phyloP scores from a whole-genome alignment of 331 rosid species.

The Saraca asoca region DNA sequence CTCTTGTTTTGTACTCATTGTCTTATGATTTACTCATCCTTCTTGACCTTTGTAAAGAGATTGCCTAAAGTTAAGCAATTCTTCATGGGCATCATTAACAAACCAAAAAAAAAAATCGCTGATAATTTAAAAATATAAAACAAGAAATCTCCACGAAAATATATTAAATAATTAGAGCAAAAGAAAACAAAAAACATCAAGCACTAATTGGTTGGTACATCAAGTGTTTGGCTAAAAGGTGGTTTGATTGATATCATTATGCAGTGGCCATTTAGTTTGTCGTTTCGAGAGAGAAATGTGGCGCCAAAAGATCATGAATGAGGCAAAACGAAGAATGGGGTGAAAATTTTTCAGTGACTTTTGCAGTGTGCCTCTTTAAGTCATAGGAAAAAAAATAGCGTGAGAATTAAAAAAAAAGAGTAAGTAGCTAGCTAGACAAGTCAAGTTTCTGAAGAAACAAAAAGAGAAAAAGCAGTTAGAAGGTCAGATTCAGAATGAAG shows the following conservation, averaged over 20 bases:
- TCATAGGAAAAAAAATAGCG: too few relatives aligned
- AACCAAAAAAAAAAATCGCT: constrained; percentile 14
- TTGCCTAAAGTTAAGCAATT: constrained; percentile 30
- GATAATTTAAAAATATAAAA: not conserved
- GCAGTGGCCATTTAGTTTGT: not conserved
- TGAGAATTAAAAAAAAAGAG: too few relatives aligned
- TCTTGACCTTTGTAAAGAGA: constrained; percentile 16
- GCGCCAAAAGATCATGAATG: constrained; percentile 47
- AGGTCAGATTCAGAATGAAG: too few relatives aligned
- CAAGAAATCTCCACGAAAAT: too few relatives aligned
- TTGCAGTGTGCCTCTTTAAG: constrained; percentile 25
- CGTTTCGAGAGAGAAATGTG: constrained; percentile 30
- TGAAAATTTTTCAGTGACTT: constrained; percentile 33
- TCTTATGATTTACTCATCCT: constrained; percentile 34
- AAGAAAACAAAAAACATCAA: too few relatives aligned
- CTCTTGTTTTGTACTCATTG: constrained; percentile 61
- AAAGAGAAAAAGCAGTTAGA: too few relatives aligned
- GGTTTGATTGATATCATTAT: constrained; percentile 15
- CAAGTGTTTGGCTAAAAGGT: not conserved
- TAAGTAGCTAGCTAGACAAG: too few relatives aligned
- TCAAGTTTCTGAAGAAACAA: too few relatives aligned
- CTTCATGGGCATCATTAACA: constrained; percentile 40
- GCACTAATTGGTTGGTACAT: too few relatives aligned
- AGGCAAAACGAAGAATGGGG: constrained; percentile 28
- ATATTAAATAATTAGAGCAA: too few relatives aligned